Base-by-base conservation (phyloP, 768 basidiomycete genomes). In the Coprinopsis marcescibilis region DNA sequence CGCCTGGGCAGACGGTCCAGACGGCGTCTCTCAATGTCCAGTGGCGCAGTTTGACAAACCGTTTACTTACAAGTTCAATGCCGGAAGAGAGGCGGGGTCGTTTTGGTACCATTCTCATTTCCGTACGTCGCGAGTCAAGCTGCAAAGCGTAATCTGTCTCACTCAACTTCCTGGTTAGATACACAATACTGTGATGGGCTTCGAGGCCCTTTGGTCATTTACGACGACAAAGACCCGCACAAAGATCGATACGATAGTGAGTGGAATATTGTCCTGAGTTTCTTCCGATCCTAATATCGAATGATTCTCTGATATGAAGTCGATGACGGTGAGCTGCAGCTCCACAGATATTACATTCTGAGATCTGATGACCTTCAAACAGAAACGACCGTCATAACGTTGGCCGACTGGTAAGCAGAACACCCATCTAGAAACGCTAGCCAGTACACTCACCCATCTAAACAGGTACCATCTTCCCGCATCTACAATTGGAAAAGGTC, bases 11-110 rank as follows among this genome's bases (percentile, higher is more conserved):
- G 78, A 80, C 46, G 78, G 78, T 6, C 50, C 63, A 1, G 58
- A 60, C 1, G 53, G 62, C 34, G 63, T 76, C 2, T 73, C 66
- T 13, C 75, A 77, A 50, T 77, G 76, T 53, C 75, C 76, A 1
- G 74, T 77, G 29, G 52, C 65, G 1, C 61, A 40, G 38, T 6
- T 70, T 2, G 57, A 58, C 1, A 37, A 71, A 30, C 67, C 66
- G 1, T 77, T 77, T 58, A 46, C 61, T 15, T 77, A 77, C 53
- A 45, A 63, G 2, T 73, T 78, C 53, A 36, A 48, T 14, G 57
- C 49, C 0, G 33, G 48, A 20, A 47, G 59, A 19, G 53, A 60
- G 35, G 55, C 58, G 25, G 66, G 67, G 15, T 66, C 66, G 1
- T 65, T 53, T 43, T 67, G 67, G 69, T 70, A 66, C 43, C 66